phyloP scores from a whole-genome alignment of 2,329 filamentous ascomycete species.

The Geoglossum cookeanum region DNA sequence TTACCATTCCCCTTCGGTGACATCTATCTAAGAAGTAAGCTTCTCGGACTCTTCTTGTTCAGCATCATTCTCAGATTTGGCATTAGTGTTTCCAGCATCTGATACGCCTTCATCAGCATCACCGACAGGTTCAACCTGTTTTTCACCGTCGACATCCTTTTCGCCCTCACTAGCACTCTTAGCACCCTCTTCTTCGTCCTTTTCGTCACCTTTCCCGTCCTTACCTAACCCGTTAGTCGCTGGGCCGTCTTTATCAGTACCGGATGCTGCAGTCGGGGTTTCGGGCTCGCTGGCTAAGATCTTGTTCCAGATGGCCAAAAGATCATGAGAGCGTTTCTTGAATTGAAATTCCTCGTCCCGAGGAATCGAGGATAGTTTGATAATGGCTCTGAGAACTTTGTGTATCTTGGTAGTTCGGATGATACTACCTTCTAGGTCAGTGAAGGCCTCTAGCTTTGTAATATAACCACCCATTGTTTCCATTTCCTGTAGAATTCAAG shows the following conservation, averaged over 20 bases:
- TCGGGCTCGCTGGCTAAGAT: slow-evolving; percentile 44
- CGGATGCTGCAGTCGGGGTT: slow-evolving; percentile 20
- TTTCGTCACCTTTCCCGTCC: slow-evolving; percentile 15
- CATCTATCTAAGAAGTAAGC: background rate
- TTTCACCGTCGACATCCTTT: background rate
- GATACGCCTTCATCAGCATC: background rate
- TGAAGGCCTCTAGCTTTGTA: slow-evolving; percentile 59
- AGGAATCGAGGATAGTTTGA: slow-evolving; percentile 73
- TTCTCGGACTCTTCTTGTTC: background rate
- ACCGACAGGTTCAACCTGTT: background rate
- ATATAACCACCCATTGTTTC: slow-evolving; percentile 57
- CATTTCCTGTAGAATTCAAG: slow-evolving; percentile 36
- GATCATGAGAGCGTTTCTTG: slow-evolving; percentile 58
- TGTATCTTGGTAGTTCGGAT: slow-evolving; percentile 92
- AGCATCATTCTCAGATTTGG: background rate
- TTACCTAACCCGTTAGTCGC: slow-evolving; percentile 14
- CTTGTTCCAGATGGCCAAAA: slow-evolving; percentile 82
- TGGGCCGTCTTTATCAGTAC: slow-evolving; percentile 20
- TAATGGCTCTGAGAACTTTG: slow-evolving; percentile 88
- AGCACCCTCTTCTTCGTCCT: background rate
- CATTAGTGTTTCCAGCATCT: background rate
- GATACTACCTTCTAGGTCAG: slow-evolving; percentile 71
- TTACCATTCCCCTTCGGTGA: background rate
- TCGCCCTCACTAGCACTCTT: slow-evolving; percentile 1
- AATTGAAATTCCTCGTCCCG: slow-evolving; percentile 79